Evolutionary conservation across 176 grass and related monocot genomes (phyloP), one percentile per base, ranked within the genome.

Genomic region (Stipa capillata): DNA sequence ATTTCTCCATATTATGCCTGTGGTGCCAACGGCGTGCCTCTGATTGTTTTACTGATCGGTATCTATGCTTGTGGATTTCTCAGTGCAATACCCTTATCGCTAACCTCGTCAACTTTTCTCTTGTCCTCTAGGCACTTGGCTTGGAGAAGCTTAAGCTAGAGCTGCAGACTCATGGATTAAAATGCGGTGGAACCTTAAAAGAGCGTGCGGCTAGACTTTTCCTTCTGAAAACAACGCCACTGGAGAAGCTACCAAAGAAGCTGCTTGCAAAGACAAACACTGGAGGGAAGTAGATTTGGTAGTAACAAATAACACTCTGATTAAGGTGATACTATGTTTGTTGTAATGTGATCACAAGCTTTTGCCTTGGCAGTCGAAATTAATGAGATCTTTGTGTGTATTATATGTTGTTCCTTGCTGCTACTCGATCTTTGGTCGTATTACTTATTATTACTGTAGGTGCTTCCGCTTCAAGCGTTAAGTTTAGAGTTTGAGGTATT

Each of bases 161-260:
- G 82, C 84, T 99, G 23, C 92, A 93, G 77, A 76, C 65, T 53
- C 79, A 36, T 0, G 84, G 92, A 78, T 35, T 99, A 49, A 99
- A 99, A 85, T 96, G 97, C 0, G 92, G 97, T 17, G 97, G 92
- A 71, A 99, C 97, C 23, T 80, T 99, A 68, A 74, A 91, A 71
- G 92, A 99, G 84, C 92, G 97, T n/a, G 90, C 97, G 7, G 73
- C 74, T 1, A 85, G 97, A 71, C 92, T 99, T 75, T 96, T 93
- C 82, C 92, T 99, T 64, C 90, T 99, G 47, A 99, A 99, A 77
- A 95, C 88, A 58, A 99, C 88, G 20, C 88, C 92, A 9, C 2
- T 96, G 53, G 97, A 96, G 14, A 91, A 96, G 70, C 70, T 99
- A 76, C 97, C 97, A 0, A 99, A 99, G 92, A 99, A 99, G 72